Evolutionary conservation across 1,284 basidiomycete species (phyloP).

Genomic region (Leccinum colubrinum): DNA sequence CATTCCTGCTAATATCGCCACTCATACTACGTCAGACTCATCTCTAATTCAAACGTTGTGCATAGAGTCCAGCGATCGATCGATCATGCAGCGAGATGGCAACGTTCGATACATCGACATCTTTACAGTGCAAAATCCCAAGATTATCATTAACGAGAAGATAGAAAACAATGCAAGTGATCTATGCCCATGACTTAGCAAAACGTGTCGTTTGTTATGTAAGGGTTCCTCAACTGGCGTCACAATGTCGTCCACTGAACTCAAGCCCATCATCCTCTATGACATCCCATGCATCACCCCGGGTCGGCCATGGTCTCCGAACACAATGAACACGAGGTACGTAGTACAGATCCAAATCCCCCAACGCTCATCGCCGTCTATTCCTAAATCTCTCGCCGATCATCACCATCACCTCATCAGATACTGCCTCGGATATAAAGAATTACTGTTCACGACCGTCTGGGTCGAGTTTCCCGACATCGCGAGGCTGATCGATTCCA

Average conservation of each 20-base stretch:
- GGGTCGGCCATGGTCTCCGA: slow-evolving; percentile 26
- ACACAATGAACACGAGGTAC: slow-evolving; percentile 32
- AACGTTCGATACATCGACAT: not conserved
- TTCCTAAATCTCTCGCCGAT: not conserved
- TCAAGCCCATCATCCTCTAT: slow-evolving; percentile 27
- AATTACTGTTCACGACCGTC: slow-evolving; percentile 38
- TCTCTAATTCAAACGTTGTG: not conserved
- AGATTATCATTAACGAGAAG: not conserved
- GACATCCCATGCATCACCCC: slow-evolving; percentile 19
- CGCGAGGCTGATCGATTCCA: slow-evolving; percentile 26
- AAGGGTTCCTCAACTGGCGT: not conserved
- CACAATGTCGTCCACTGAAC: slow-evolving; percentile 8
- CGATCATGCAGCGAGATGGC: not conserved
- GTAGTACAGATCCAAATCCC: not conserved
- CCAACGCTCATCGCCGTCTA: slow-evolving; percentile 17
- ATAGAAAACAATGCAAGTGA: not conserved
- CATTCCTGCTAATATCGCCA: slow-evolving; percentile 6
- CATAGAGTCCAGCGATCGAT: not conserved
- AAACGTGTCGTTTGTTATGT: not conserved
- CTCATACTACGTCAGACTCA: slow-evolving; percentile 6
- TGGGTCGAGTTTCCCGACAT: slow-evolving; percentile 44
- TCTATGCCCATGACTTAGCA: not conserved
- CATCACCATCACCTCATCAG: slow-evolving; percentile 15
- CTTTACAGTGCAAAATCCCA: not conserved
- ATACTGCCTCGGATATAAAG: slow-evolving; percentile 42